Evolutionary conservation across 306 rosid species (phyloP), one percentile per base, ranked within the genome.

Genomic region (Crataegus laevigata): DNA sequence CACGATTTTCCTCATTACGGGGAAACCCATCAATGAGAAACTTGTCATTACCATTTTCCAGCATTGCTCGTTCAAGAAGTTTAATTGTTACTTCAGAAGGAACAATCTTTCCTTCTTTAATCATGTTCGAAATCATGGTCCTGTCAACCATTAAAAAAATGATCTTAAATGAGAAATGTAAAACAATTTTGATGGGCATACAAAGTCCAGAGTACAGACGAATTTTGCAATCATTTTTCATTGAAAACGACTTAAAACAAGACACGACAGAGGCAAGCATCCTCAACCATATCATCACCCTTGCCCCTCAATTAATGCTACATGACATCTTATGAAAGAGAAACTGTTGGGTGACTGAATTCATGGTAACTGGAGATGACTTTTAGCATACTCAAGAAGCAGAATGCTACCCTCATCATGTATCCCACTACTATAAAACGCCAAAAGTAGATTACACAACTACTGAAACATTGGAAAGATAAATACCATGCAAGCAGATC

Each of bases 11-110:
- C 86, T 96, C 98, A 74, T 96, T 92, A 62, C 99, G 99, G 64
- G 99, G 99, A 82, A 96, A 96, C 70, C 99, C 99, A 87, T 96
- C 99, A 84, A 96, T 90, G 62, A 96, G 98, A 88, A 90, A 96
- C 80, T 89, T 96, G 83, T 90, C 90, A 75, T 96, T 96, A 62
- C 88, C 90, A 83, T 51, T 81, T 85, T 84, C 88, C 81, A 81
- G 72, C 76, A 96, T 96, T 82, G 99, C 99, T 69, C 54, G 85
- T 74, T 92, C 88, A 77, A 96, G 89, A 85, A 96, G 99, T 87
- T 83, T 88, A 79, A 96, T 90, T 43, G 99, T 96, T 70, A 96
- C 99, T 81, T 90, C 98, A 0, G 98, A 89, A 60, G 99, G 98
- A 79, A 96, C 99, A 83, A 96, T 96, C 78, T 88, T 88, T 72